Conservation (phyloP, 352 stramenopile species). For the Phytophthora sojae region DNA sequence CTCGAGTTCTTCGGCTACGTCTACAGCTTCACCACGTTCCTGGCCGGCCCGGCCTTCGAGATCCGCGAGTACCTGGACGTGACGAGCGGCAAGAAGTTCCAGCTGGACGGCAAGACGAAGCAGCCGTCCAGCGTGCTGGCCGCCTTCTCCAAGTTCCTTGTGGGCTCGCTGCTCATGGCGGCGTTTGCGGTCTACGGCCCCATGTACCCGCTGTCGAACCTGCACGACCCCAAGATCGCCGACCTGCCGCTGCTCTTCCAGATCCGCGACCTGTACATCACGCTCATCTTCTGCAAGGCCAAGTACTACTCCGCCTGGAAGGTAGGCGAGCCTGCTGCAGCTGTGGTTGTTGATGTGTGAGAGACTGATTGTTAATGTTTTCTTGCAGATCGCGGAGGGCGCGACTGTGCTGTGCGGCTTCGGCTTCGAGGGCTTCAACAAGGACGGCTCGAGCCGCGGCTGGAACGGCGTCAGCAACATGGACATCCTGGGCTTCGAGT, state of each 20-base stretch:
- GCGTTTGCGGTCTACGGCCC: conserved; percentile 53
- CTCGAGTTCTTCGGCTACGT: conserved; percentile 97
- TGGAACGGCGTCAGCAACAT: conserved; percentile 97
- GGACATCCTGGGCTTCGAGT: conserved; percentile 96
- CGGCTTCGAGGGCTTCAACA: conserved; percentile 95
- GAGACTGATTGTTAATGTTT: conserved; percentile 49
- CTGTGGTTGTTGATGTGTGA: not conserved
- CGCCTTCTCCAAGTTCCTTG: conserved; percentile 65
- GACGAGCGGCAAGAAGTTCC: conserved; percentile 67
- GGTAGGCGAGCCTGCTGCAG: conserved; percentile 47
- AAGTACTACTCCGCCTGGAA: conserved; percentile 99
- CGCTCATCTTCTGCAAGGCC: conserved; percentile 89
- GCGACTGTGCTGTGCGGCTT: conserved; percentile 84
- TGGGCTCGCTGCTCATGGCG: conserved; percentile 66
- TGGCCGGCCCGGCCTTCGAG: conserved; percentile 96
- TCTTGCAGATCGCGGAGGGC: conserved; percentile 66
- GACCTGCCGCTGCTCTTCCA: conserved; percentile 38
- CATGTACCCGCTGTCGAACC: conserved; percentile 59
- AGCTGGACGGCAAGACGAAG: conserved; percentile 54
- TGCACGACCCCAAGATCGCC: conserved; percentile 27
- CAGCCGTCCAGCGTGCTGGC: conserved; percentile 69
- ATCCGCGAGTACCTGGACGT: conserved; percentile 73
- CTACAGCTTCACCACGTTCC: conserved; percentile 96
- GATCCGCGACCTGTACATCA: conserved; percentile 91
- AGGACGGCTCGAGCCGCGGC: conserved; percentile 85